Percentiles rank a stretch among this genome's conserved stretches.
Conservation (phyloP, 2,329 filamentous ascomycete species). For the Alternaria sp. region DNA sequence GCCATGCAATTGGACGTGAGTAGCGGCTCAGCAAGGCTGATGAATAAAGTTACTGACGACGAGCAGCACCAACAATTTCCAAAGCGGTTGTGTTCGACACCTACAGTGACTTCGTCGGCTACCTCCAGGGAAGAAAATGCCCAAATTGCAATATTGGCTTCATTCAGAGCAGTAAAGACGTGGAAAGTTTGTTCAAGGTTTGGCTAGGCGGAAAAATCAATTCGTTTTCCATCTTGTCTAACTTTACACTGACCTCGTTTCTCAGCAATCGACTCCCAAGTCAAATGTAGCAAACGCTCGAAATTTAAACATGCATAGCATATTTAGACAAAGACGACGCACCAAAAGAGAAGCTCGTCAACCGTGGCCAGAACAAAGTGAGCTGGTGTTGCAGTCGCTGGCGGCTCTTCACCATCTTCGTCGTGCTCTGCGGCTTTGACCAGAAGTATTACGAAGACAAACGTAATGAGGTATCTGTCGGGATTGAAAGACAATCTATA, state of each 20-base stretch:
- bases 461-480: conserved; percentile 15
- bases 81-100: conserved; percentile 1
- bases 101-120: conserved; percentile 11
- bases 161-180: conserved; percentile 2
- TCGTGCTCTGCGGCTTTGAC: conserved; percentile 48
- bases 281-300: conserved; percentile 26
- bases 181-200: conserved; percentile 17
- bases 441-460: conserved; percentile 27
- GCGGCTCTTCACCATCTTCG: conserved; percentile 46
- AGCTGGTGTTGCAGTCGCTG: conserved; percentile 47
- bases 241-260: not conserved
- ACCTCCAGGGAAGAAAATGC: conserved; percentile 8
- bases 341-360: conserved; percentile 3
- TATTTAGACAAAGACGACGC: conserved; percentile 1
- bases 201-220: conserved; percentile 18
- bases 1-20: not conserved
- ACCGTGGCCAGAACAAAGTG: conserved; percentile 9
- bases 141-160: conserved; percentile 1
- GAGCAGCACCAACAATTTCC: not conserved
- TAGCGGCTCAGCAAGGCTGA: not conserved
- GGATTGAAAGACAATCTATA: too few relatives aligned
- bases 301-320: conserved; percentile 20
- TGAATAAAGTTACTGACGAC: not conserved
- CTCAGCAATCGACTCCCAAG: conserved; percentile 7
- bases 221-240: not conserved